Evolutionary conservation across 257 asterid species (phyloP).

Genomic region (Nicotiana paniculata): DNA sequence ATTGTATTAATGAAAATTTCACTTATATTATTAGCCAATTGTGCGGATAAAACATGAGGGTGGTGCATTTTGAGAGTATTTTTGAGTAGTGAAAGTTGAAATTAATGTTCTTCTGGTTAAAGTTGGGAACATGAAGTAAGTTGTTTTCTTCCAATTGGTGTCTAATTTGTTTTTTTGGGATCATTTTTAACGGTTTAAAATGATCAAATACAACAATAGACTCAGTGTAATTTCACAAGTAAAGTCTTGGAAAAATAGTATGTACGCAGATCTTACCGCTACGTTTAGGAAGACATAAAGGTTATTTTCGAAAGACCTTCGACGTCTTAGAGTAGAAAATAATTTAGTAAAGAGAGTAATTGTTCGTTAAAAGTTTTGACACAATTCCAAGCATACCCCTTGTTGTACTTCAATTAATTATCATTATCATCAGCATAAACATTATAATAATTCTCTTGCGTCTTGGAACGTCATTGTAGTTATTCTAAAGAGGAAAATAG

Average conservation of each 20-base stretch:
- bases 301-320: no score
- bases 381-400: not conserved
- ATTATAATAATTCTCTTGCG: not conserved
- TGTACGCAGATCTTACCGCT: no score
- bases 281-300: no score
- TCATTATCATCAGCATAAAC: not conserved
- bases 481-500: not conserved
- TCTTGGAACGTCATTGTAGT: not conserved
- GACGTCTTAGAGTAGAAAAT: not conserved
- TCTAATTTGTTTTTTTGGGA: not conserved
- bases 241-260: no score
- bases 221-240: no score
- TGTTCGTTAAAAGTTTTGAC: not conserved
- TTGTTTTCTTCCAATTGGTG: not conserved
- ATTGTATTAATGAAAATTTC: no score
- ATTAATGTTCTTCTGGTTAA: not conserved
- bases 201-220: not conserved
- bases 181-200: not conserved
- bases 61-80: not conserved
- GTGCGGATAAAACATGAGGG: not conserved
- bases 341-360: not conserved
- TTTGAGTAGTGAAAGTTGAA: not conserved
- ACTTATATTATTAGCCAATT: not conserved
- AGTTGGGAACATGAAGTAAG: not conserved
- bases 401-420: not conserved